Evolutionary conservation across 176 grass and related monocot genomes (phyloP).

Genomic region (Oryza glumipatula): DNA sequence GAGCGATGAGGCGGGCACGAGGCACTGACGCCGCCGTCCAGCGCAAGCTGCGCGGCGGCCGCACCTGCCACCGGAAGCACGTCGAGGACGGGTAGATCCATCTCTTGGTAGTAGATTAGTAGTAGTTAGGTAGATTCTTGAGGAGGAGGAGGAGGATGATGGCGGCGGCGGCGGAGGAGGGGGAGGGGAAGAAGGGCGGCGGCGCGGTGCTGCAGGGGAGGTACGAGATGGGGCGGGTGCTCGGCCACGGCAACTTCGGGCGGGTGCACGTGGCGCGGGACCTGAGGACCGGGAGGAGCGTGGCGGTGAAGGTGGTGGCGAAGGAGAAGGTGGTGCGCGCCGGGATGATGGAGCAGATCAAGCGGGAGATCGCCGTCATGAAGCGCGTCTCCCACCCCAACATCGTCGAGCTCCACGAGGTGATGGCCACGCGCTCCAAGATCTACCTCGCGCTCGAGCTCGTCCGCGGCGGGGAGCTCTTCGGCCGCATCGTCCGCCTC

Average conservation of each 20-base stretch:
- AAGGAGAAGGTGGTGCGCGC: slow-evolving; percentile 80
- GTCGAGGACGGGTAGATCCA: slow-evolving; percentile 72
- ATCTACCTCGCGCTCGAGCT: slow-evolving; percentile 98
- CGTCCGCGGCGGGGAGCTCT: slow-evolving; percentile 91
- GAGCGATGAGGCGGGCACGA: slow-evolving; percentile 63
- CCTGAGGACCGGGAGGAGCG: slow-evolving; percentile 56
- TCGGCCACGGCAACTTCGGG: slow-evolving; percentile 83
- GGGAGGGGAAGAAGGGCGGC: slow-evolving; percentile 24
- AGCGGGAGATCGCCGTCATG: slow-evolving; percentile 91
- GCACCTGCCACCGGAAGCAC: slow-evolving; percentile 88
- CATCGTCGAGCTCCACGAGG: slow-evolving; percentile 90
- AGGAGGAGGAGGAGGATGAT: neutral
- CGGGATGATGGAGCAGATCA: slow-evolving; percentile 81
- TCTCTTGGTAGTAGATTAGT: slow-evolving; percentile 4
- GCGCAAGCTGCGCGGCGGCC: slow-evolving; percentile 59
- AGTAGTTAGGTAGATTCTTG: neutral
- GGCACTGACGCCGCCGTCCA: slow-evolving; percentile 63
- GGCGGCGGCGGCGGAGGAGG: neutral
- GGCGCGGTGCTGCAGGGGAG: slow-evolving; percentile 64
- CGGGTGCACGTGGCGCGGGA: slow-evolving; percentile 84
- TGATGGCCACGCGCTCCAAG: slow-evolving; percentile 93
- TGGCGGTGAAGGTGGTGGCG: slow-evolving; percentile 77
- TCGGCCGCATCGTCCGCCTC: slow-evolving; percentile 53
- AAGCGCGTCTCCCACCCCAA: slow-evolving; percentile 83
- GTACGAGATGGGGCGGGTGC: slow-evolving; percentile 83